Evolutionary conservation across 177 flowering plant species (phyloP), one percentile per base, ranked within the genome.

Genomic region (Vitis hybrid): DNA sequence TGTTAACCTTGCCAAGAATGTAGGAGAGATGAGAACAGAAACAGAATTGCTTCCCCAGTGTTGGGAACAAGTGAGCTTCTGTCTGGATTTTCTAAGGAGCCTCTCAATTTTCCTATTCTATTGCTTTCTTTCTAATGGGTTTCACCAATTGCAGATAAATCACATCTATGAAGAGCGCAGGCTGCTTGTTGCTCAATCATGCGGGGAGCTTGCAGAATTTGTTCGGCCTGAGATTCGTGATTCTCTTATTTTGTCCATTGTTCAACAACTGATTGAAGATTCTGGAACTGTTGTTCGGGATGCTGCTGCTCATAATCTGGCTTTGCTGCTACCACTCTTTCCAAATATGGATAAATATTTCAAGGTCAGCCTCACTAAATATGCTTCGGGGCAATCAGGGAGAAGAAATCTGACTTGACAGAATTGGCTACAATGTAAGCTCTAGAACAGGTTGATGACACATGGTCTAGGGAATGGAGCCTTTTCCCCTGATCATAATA

Each of bases 311-410:
- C 97, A 78, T 77, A 95, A 95, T 78, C 83, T 95, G 78, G 90
- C 99, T 17, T 79, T 95, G 94, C 89, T 93, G 86, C 93, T 95
- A 84, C 97, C 99, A 30, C 93, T 87, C 82, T 95, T 95, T 80
- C 99, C 99, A 64, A 90, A 86, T 76, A 74, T 79, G 80, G 99
- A 95, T 84, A 95, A 95, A 89, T 93, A 91, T 93, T 91, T 89
- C 95, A 95, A 95, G 99, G 99, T 95, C 93, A 95, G 99, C 94
- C 88, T 90, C 98, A 89, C 90, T 95, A 90, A 70, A 90, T 85
- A 84, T 89, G 91, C 89, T 85, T 86, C 85, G 87, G 83, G 93
- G 97, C 90, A 83, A 80, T 90, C 92, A 84, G 91, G 95, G 93
- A 83, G 93, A 87, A 86, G 93, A 85, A 74, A 85, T 85, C 87